phyloP scores from a whole-genome alignment of 2,329 filamentous ascomycete species.

The Eutypa lata region DNA sequence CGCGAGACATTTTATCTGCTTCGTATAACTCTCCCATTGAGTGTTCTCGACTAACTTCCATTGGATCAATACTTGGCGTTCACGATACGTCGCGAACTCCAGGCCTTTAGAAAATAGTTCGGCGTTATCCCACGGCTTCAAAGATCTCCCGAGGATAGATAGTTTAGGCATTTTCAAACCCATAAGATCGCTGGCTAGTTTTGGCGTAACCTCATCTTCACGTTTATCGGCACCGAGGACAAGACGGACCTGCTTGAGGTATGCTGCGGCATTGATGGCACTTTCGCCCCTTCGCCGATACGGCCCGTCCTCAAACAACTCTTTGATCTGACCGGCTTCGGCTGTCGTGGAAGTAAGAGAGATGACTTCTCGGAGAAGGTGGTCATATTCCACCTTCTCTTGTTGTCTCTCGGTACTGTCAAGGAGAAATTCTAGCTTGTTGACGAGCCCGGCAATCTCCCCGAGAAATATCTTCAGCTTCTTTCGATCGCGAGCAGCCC shows the following conservation, averaged over 20 bases:
- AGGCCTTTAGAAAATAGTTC: conserved; percentile 6
- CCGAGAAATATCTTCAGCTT: conserved; percentile 11
- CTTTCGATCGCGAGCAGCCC: conserved; percentile 11
- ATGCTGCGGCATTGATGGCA: conserved; percentile 16
- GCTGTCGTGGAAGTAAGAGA: conserved; percentile 13
- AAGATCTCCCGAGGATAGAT: conserved; percentile 1
- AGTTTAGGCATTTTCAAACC: conserved; percentile 1
- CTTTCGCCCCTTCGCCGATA: neutral
- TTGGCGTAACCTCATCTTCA: conserved; percentile 15
- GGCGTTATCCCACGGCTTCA: conserved; percentile 2
- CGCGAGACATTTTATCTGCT: conserved; percentile 14
- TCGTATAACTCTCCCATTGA: conserved; percentile 11
- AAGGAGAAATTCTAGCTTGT: conserved; percentile 15
- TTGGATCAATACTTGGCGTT: conserved; percentile 14
- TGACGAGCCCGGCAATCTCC: conserved; percentile 9
- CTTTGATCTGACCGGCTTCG: conserved; percentile 15
- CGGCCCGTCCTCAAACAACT: conserved; percentile 7
- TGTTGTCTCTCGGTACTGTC: conserved; percentile 11
- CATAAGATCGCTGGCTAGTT: neutral
- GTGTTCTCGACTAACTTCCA: conserved; percentile 13
- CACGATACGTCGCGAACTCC: conserved; percentile 14
- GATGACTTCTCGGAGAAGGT: conserved; percentile 15
- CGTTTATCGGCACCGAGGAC: conserved; percentile 16
- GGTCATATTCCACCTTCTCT: conserved; percentile 8
- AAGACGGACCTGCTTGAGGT: conserved; percentile 17